Base-by-base conservation (phyloP, 164 flowering plant species). In the Amborella trichopoda region DNA sequence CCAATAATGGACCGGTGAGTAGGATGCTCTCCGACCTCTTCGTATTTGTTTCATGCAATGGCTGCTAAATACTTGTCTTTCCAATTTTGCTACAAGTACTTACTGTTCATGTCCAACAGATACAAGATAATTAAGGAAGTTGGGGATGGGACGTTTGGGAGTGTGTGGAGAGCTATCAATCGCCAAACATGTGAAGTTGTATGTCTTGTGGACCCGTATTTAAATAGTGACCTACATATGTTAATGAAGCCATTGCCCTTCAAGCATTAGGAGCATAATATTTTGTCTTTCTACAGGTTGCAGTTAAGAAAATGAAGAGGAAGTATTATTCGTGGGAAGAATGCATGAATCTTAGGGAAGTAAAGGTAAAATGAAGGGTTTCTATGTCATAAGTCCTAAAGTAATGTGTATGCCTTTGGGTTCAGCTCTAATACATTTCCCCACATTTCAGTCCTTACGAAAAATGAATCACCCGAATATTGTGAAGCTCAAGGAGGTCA, bases 261-360 rank as follows among this genome's bases (percentile, higher is more conserved):
- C 2, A 17, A 17, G 16, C 12, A 33, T 16, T 10, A 38, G 2
- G 14, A 38, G 0, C 3, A 10, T 22, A 10, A 11, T 33, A 23
- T 17, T 3, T 25, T 39, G 13, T 2, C 22, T n/a, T 49, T 53
- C n/a, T 17, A 32, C 62, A 93, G 99, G 99, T 93, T 47, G 99
- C 99, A 13, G 73, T 93, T 1, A 93, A 93, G 53, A 85, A 80
- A 60, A 93, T 91, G 99, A 87, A 87, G 77, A 82, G 77, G 39
- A 91, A 80, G 43, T 93, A 85, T 54, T 88, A 80, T 62, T 75
- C 95, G 6, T 93, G 99, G 99, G 99, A 93, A 39, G 99, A 93
- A 52, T 88, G 99, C 56, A 71, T 93, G 41, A 88, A 83, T 61
- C 65, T 93, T 51, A 79, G 99, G 66, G 99, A 93, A 81, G 96